These are phyloP conservation scores for Coniochaeta sp. DNA, from an alignment of 2,329 filamentous ascomycete species.

Conservation along the genomic window DNA sequence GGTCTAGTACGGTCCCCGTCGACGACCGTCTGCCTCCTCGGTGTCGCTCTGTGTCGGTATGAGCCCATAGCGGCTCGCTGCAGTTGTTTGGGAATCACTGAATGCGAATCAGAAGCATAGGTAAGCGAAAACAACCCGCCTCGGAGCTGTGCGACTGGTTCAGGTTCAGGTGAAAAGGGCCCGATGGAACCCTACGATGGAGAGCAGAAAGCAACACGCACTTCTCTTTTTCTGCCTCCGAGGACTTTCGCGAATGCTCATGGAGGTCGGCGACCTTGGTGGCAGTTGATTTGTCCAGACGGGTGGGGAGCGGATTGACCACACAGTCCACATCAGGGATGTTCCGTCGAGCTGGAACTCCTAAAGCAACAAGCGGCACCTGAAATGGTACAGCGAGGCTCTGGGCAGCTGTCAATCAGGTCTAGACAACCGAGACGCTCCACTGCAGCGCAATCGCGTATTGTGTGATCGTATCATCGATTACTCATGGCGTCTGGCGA, in stretches of 20 bases:
- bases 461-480: neutral
- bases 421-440: too few relatives aligned
- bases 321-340: neutral
- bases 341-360: neutral
- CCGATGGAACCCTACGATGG: neutral
- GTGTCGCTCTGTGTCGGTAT: neutral
- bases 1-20: too few relatives aligned
- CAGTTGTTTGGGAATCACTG: neutral
- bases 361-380: neutral
- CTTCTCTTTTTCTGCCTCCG: neutral
- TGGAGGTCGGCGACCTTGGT: neutral
- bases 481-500: neutral
- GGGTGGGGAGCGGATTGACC: neutral
- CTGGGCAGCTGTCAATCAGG: neutral
- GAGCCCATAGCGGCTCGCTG: conserved; percentile 1
- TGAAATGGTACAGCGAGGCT: too few relatives aligned
- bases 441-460: too few relatives aligned
- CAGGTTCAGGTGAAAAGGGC: neutral
- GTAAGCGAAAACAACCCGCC: conserved; percentile 19
- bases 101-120: conserved; percentile 15
- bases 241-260: neutral
- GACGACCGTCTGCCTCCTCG: too few relatives aligned
- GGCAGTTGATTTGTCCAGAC: neutral
- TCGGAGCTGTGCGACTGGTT: neutral
- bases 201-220: neutral